Percentiles rank a stretch among this genome's conserved stretches.
Conservation (phyloP, 2,329 filamentous ascomycete genomes). For the Alternaria tenuissima region DNA sequence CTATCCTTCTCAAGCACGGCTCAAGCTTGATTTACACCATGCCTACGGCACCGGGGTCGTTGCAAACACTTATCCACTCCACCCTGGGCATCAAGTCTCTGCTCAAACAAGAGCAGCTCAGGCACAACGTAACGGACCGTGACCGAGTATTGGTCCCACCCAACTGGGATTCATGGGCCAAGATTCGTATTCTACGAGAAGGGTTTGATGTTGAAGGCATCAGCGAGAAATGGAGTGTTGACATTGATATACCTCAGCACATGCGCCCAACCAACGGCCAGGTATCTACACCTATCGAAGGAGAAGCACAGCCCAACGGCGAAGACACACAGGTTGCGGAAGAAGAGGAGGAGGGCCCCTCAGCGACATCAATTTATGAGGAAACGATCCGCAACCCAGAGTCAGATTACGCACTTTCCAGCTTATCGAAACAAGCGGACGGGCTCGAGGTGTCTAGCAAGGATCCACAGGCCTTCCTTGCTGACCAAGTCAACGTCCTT, state of each 20-base stretch:
- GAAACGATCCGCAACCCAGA: slow-evolving; percentile 80
- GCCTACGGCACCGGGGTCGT: slow-evolving; percentile 69
- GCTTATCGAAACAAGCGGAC: slow-evolving; percentile 54
- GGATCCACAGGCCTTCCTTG: slow-evolving; percentile 80
- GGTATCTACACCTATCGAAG: slow-evolving; percentile 20
- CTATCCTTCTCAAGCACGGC: slow-evolving; percentile 78
- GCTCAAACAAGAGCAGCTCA: slow-evolving; percentile 59
- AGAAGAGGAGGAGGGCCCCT: slow-evolving; percentile 52
- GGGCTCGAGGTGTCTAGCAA: slow-evolving; percentile 71
- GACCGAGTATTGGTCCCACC: slow-evolving; percentile 94
- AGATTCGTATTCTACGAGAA: slow-evolving; percentile 90
- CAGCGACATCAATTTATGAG: slow-evolving; percentile 78
- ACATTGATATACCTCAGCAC: slow-evolving; percentile 66
- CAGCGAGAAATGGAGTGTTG: slow-evolving; percentile 84
- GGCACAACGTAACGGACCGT: slow-evolving; percentile 85
- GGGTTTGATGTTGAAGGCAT: slow-evolving; percentile 90
- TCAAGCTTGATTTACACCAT: slow-evolving; percentile 65
- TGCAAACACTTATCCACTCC: slow-evolving; percentile 83
- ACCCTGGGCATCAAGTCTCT: slow-evolving; percentile 86
- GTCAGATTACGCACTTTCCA: slow-evolving; percentile 54
- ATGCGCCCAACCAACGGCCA: slow-evolving; percentile 36
- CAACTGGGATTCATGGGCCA: slow-evolving; percentile 99
- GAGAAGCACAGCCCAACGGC: slow-evolving; percentile 19
- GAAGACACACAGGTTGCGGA: slow-evolving; percentile 11
- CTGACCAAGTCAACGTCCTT: slow-evolving; percentile 76